Evolutionary conservation across 1,284 basidiomycete genomes (phyloP), one percentile per base, ranked within the genome.

Genomic region (Athelia sp.): DNA sequence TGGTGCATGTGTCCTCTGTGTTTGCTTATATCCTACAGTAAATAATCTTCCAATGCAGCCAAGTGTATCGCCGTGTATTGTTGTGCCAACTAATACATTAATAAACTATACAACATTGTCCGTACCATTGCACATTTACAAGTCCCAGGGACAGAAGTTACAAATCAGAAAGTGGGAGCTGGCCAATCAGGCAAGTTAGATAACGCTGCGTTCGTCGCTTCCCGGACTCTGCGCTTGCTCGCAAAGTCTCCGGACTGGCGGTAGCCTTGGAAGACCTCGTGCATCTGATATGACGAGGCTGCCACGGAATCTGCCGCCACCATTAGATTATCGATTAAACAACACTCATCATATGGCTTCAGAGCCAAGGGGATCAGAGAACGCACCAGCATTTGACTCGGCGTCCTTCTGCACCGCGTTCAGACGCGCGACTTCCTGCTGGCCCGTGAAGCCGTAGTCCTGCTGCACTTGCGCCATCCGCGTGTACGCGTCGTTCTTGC

Each of bases 121-220:
- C n/a, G n/a, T n/a, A n/a, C n/a, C n/a, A n/a, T n/a, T n/a, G n/a
- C n/a, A n/a, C n/a, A n/a, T n/a, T n/a, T n/a, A n/a, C n/a, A n/a
- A n/a, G n/a, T n/a, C n/a, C n/a, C n/a, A n/a, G n/a, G n/a, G n/a
- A n/a, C n/a, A n/a, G n/a, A n/a, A n/a, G n/a, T n/a, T n/a, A n/a
- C n/a, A n/a, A n/a, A n/a, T 54, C 55, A 58, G 42, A 52, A 64
- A 17, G 57, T 51, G 31, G 56, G 52, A 1, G 59, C 62, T 21
- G 81, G 81, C 80, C 79, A 84, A 51, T 79, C 77, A 8, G 81
- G 81, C 22, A 84, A 61, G 38, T 70, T 67, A 36, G 73, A 68
- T 45, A 84, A 56, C 3, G 82, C 78, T 26, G 80, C 79, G 53
- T 84, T 84, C 31, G 75, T 76, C 2, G 79, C 78, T 60, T 84